phyloP scores from a whole-genome alignment of 2,329 filamentous ascomycete genomes.

The Colletotrichum musae region DNA sequence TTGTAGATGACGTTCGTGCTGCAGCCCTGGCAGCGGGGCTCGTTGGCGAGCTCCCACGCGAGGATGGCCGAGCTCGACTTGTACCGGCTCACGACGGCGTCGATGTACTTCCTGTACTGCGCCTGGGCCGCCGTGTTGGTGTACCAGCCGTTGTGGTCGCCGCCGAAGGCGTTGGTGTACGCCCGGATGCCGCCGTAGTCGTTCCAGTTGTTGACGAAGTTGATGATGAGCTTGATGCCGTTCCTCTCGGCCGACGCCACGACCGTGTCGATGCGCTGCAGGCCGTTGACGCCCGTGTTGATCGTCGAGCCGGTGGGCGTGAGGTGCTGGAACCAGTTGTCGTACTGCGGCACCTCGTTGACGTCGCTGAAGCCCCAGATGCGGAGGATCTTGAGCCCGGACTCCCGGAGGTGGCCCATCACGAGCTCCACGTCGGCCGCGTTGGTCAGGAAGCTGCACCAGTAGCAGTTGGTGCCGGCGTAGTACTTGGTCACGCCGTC shows the following conservation, averaged over 20 bases:
- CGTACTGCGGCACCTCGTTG: conserved; percentile 51
- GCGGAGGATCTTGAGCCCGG: conserved; percentile 70
- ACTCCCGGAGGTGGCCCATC: conserved; percentile 61
- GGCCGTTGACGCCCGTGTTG: conserved; percentile 73
- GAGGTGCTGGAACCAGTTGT: conserved; percentile 64
- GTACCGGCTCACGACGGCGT: conserved; percentile 64
- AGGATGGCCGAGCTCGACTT: conserved; percentile 63
- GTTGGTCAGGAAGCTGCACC: conserved; percentile 68
- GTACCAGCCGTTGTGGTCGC: conserved; percentile 69
- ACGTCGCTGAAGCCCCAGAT: conserved; percentile 76
- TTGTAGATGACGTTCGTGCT: conserved; percentile 69
- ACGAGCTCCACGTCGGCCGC: conserved; percentile 70
- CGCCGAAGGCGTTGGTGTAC: conserved; percentile 72
- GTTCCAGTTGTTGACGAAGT: conserved; percentile 77
- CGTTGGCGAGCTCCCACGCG: conserved; percentile 70
- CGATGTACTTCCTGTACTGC: conserved; percentile 69
- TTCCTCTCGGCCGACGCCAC: conserved; percentile 71
- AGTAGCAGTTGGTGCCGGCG: conserved; percentile 71
- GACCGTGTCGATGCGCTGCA: conserved; percentile 74
- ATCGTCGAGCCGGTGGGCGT: conserved; percentile 66
- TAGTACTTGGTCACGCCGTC: conserved; percentile 64
- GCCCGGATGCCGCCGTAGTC: conserved; percentile 77
- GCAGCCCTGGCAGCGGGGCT: conserved; percentile 74
- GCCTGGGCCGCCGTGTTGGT: conserved; percentile 65
- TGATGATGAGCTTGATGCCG: conserved; percentile 74